Conservation (phyloP, 345 rosid species). For the Atalantia buxifolia region DNA sequence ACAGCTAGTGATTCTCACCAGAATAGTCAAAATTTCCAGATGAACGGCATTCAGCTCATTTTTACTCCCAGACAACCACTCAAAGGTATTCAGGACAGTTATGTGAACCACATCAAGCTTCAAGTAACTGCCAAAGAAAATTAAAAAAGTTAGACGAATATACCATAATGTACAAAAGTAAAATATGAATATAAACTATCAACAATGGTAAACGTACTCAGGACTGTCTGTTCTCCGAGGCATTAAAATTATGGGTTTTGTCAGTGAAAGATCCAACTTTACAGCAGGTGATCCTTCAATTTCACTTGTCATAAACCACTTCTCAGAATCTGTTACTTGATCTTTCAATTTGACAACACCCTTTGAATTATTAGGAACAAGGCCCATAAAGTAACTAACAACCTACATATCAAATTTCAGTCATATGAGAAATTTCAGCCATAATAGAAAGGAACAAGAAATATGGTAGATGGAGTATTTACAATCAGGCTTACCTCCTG, state of each 20-base stretch:
- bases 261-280: conserved; percentile 85
- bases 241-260: conserved; percentile 93
- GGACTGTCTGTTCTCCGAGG: conserved; percentile 84
- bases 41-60: conserved; percentile 79
- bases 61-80: conserved; percentile 78
- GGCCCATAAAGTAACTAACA: conserved; percentile 85
- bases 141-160: conserved; percentile 15
- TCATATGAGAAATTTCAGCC: conserved; percentile 28
- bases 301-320: conserved; percentile 82
- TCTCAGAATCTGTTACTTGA: conserved; percentile 85
- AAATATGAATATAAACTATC: neutral
- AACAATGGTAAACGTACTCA: conserved; percentile 60
- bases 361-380: conserved; percentile 67
- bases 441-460: conserved; percentile 17
- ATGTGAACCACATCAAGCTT: conserved; percentile 96
- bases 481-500: conserved; percentile 72
- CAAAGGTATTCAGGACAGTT: conserved; percentile 76
- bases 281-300: conserved; percentile 95
- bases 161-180: conserved; percentile 1
- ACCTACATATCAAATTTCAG: conserved; percentile 47
- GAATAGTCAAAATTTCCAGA: conserved; percentile 70
- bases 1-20: conserved; percentile 51
- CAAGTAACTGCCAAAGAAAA: conserved; percentile 62
- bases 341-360: conserved; percentile 71
- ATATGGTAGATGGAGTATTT: neutral